Conservation (phyloP, 306 rosid species). For the Purshia tridentata region DNA sequence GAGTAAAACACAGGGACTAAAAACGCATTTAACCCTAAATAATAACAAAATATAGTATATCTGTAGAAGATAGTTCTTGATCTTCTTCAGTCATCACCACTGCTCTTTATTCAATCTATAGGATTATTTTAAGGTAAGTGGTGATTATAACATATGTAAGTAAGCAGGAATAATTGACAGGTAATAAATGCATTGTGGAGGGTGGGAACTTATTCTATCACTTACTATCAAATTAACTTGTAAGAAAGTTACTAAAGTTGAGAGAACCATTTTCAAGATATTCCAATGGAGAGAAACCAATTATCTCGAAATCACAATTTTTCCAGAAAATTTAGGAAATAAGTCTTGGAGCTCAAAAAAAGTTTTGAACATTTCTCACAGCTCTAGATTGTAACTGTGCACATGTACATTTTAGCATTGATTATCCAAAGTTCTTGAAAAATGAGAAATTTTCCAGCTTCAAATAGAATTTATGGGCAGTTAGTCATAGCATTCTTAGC, state of each 20-base stretch:
- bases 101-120: background rate
- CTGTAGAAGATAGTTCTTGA: background rate
- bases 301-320: background rate
- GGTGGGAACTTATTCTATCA: background rate
- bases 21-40: no score
- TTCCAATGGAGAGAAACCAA: background rate
- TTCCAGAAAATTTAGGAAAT: background rate
- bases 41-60: background rate
- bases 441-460: background rate
- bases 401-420: background rate
- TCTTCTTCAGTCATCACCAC: background rate
- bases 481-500: background rate
- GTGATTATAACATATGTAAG: background rate
- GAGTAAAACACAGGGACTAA: no score
- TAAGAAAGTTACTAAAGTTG: background rate
- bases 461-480: background rate
- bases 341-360: background rate
- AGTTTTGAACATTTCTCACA: background rate
- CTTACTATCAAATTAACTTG: background rate
- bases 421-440: background rate
- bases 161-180: background rate
- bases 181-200: background rate
- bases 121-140: background rate
- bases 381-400: background rate
- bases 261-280: background rate